Base-by-base conservation (phyloP, 305 asterid species). In the Fraxinus paxiana region DNA sequence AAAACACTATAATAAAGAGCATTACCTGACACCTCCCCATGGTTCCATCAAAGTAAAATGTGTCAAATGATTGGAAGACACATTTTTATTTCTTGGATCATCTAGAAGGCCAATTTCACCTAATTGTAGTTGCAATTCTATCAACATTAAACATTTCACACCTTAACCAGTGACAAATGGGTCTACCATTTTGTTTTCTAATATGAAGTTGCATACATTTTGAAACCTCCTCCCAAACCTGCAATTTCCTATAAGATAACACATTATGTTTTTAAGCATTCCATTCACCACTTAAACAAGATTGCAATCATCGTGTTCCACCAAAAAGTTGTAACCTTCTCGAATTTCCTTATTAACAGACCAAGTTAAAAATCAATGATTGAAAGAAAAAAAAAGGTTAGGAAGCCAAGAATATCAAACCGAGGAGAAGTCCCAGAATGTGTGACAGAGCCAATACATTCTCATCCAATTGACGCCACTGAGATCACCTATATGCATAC, bases 61-160 rank as follows among this genome's bases (percentile, higher is more conserved):
- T 15, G 63, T 54, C 9, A 54, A 54, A n/a, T 56, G 63, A 56
- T 56, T 18, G 67, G 67, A 56, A 6, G 67, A 17, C 69, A 2
- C 10, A 35, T 31, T 51, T 34, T 54, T 33, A 51, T 24, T 46
- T 80, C 75, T 80, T 74, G 79, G 33, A 61, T 17, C 75, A 59
- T 34, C 75, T 41, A 37, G 26, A 38, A 22, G 18, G 75, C 33
- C 63, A 22, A 7, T 59, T 75, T 26, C 69, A 59, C 69, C 69
- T 24, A 59, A 20, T 59, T 2, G 15, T 59, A 20, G 69, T 20
- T 59, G 69, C 69, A 59, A 20, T 59, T 59, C 30, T 59, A 59
- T 59, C 69, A 6, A 59, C 69, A 7, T 22, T 59, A 56, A 56
- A 18, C 46, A 71, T 41, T 15, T 56, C 18, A 35, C 33, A 4